These are phyloP conservation scores for Russula olivacea DNA, from an alignment of 768 basidiomycete species.

Conservation along the genomic window DNA sequence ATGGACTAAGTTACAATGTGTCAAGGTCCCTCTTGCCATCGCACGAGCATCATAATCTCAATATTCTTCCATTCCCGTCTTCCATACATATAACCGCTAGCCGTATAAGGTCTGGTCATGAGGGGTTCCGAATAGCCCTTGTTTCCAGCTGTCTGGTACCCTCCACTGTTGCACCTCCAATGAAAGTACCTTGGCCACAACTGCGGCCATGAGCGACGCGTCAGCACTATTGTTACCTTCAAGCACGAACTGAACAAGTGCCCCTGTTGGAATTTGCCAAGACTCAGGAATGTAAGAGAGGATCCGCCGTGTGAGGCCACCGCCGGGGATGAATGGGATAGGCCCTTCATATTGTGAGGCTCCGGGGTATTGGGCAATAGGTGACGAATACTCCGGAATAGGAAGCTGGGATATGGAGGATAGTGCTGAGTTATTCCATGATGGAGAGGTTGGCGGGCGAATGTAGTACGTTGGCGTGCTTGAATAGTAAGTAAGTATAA, in stretches of 20 bases:
- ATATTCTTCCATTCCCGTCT: not conserved
- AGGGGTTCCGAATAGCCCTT: conserved; percentile 62
- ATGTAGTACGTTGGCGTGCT: conserved; percentile 67
- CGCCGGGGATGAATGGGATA: conserved; percentile 73
- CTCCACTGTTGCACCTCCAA: conserved; percentile 43
- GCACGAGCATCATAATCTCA: not conserved
- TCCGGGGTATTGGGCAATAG: conserved; percentile 36
- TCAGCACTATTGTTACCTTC: conserved; percentile 81
- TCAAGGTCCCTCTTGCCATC: not conserved
- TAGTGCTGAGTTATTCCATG: conserved; percentile 42
- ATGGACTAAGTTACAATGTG: no score
- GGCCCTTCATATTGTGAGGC: conserved; percentile 29
- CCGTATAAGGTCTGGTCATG: conserved; percentile 72
- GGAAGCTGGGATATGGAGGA: conserved; percentile 41
- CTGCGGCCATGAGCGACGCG: conserved; percentile 55
- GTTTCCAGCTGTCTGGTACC: conserved; percentile 58
- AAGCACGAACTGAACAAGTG: conserved; percentile 67
- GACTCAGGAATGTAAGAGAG: conserved; percentile 41
- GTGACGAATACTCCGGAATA: conserved; percentile 50
- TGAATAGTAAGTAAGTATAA: not conserved
- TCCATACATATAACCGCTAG: not conserved
- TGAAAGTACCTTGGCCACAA: conserved; percentile 44
- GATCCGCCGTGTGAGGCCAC: conserved; percentile 64
- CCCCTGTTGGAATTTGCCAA: conserved; percentile 50
- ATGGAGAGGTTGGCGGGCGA: conserved; percentile 39